phyloP scores from a whole-genome alignment of 2,329 filamentous ascomycete species.

The Nemania sp. region DNA sequence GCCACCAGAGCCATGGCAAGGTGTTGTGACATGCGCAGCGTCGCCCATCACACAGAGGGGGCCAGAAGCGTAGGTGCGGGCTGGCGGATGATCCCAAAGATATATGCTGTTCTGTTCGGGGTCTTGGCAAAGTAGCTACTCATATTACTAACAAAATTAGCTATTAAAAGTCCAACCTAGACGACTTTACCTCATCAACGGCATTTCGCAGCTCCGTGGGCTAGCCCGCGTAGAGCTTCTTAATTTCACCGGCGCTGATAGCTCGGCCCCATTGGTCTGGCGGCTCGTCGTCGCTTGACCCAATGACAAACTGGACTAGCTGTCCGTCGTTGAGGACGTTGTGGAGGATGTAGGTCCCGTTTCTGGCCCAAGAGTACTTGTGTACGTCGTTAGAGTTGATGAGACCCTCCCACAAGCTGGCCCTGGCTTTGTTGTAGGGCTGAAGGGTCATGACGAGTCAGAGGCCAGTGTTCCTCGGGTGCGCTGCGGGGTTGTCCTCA shows the following conservation, averaged over 20 bases:
- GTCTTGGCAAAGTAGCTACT: conserved; percentile 42
- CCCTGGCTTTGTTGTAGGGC: not conserved
- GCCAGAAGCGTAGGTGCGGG: conserved; percentile 40
- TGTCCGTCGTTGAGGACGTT: conserved; percentile 15
- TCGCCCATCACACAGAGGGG: conserved; percentile 41
- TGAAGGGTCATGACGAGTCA: not conserved
- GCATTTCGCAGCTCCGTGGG: conserved; percentile 40
- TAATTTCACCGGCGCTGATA: conserved; percentile 38
- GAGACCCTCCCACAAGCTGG: not conserved
- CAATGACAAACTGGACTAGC: conserved; percentile 11
- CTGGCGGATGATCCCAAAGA: conserved; percentile 45
- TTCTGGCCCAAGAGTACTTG: not conserved
- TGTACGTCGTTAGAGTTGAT: not conserved
- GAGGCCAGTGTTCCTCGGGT: not conserved
- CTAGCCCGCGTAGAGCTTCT: conserved; percentile 37
- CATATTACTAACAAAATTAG: not conserved
- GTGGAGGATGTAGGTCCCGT: not conserved
- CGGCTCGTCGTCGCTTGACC: conserved; percentile 20
- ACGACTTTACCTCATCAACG: conserved; percentile 18
- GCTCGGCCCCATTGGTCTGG: conserved; percentile 36
- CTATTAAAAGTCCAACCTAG: not conserved
- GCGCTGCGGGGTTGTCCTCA: not conserved
- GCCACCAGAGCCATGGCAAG: conserved; percentile 43
- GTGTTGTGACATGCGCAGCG: conserved; percentile 39
- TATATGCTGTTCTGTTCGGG: conserved; percentile 41